These are phyloP conservation scores for Eucalyptus erythrocorys DNA, from an alignment of 345 rosid species.

Conservation along the genomic window DNA sequence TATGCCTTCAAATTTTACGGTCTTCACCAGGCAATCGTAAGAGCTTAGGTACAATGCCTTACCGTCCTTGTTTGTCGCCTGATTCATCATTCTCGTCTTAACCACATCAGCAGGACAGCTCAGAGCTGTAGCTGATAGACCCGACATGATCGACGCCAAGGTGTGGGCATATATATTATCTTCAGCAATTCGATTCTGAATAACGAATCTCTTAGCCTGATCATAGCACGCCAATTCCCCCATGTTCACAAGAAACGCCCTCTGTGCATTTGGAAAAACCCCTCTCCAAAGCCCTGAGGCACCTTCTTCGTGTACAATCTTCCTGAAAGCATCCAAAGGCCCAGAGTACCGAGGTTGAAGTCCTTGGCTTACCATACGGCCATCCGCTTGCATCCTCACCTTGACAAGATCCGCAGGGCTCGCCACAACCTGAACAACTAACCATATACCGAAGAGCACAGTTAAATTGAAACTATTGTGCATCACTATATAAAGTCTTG, in stretches of 20 bases:
- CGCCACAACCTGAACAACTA: conserved; percentile 71
- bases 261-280: conserved; percentile 70
- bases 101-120: conserved; percentile 92
- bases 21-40: conserved; percentile 75
- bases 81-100: conserved; percentile 94
- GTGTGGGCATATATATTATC: conserved; percentile 76
- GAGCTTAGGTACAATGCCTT: conserved; percentile 37
- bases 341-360: conserved; percentile 58
- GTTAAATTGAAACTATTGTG: background rate
- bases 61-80: conserved; percentile 15
- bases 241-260: conserved; percentile 90
- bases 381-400: conserved; percentile 92
- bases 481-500: background rate
- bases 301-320: conserved; percentile 48
- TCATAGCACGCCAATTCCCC: conserved; percentile 90
- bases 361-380: conserved; percentile 41
- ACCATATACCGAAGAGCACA: background rate
- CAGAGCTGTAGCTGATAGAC: conserved; percentile 61
- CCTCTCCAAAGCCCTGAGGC: conserved; percentile 73
- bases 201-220: conserved; percentile 68
- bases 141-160: conserved; percentile 71
- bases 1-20: conserved; percentile 59
- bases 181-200: conserved; percentile 25
- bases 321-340: conserved; percentile 45
- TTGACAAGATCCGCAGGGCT: conserved; percentile 90